These are phyloP conservation scores for Ophiostoma australiae DNA, from an alignment of 2,329 filamentous ascomycete species.

Conservation along the genomic window DNA sequence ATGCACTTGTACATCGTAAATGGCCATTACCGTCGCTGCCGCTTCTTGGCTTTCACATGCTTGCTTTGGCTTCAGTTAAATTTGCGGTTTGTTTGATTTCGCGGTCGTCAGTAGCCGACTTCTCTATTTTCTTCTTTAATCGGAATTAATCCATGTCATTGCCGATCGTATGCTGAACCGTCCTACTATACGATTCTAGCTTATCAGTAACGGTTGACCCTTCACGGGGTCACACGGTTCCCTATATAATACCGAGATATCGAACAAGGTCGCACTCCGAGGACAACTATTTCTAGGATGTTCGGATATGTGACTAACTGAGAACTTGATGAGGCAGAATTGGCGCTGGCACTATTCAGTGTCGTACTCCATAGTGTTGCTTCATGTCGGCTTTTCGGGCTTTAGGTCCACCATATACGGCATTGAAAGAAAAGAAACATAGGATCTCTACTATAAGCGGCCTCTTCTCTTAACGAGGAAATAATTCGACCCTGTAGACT, in stretches of 20 bases:
- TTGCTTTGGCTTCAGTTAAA: not conserved
- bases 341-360: not conserved
- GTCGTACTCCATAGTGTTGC: not conserved
- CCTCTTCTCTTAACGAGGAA: too few species aligned
- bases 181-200: not conserved
- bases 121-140: not conserved
- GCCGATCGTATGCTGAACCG: too few species aligned
- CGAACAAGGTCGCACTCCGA: not conserved
- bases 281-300: not conserved
- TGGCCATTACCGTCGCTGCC: not conserved
- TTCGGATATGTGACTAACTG: not conserved
- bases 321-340: not conserved
- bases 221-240: not conserved
- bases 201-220: not conserved
- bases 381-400: not conserved
- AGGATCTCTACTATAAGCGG: too few species aligned
- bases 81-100: not conserved
- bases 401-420: too few species aligned
- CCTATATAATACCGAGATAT: not conserved
- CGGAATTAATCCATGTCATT: too few species aligned
- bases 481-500: too few species aligned
- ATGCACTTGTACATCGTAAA: not conserved
- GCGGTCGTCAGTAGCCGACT: not conserved
- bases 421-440: too few species aligned
- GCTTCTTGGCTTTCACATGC: slow-evolving; percentile 1